These are phyloP conservation scores for Drechslera avenae DNA, from an alignment of 2,329 filamentous ascomycete genomes.

Conservation along the genomic window DNA sequence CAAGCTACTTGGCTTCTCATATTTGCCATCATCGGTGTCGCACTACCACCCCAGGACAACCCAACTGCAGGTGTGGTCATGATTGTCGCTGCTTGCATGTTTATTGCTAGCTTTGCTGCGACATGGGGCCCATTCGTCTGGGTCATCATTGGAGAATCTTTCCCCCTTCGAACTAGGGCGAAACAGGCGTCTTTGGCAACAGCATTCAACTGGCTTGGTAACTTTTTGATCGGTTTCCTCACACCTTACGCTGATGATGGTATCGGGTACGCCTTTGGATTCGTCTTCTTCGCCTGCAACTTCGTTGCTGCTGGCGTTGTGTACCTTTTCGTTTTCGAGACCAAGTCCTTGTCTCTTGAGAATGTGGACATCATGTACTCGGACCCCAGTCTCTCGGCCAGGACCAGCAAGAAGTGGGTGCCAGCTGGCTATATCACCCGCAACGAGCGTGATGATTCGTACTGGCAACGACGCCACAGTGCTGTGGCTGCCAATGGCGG, in stretches of 20 bases:
- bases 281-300: conserved; percentile 46
- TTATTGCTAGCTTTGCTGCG: conserved; percentile 72
- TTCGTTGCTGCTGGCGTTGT: conserved; percentile 36
- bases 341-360: conserved; percentile 43
- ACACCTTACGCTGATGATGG: conserved; percentile 43
- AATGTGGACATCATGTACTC: conserved; percentile 46
- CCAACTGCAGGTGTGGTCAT: conserved; percentile 65
- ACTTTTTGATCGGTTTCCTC: conserved; percentile 48
- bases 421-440: conserved; percentile 40
- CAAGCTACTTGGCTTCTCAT: conserved; percentile 69
- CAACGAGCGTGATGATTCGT: conserved; percentile 34
- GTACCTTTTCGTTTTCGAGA: conserved; percentile 46
- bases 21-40: conserved; percentile 57
- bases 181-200: conserved; percentile 44
- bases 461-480: conserved; percentile 34
- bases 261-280: conserved; percentile 43
- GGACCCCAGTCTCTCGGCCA: conserved; percentile 31
- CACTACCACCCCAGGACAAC: conserved; percentile 37
- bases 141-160: conserved; percentile 50
- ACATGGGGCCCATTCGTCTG: conserved; percentile 67
- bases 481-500: conserved; percentile 18
- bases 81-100: conserved; percentile 75
- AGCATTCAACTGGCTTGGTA: conserved; percentile 43
- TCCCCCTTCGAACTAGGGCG: conserved; percentile 41
- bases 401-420: conserved; percentile 42